Evolutionary conservation across 192 early-diverging fungal species (phyloP).

Genomic region (Rhizoclosmatium sp.): DNA sequence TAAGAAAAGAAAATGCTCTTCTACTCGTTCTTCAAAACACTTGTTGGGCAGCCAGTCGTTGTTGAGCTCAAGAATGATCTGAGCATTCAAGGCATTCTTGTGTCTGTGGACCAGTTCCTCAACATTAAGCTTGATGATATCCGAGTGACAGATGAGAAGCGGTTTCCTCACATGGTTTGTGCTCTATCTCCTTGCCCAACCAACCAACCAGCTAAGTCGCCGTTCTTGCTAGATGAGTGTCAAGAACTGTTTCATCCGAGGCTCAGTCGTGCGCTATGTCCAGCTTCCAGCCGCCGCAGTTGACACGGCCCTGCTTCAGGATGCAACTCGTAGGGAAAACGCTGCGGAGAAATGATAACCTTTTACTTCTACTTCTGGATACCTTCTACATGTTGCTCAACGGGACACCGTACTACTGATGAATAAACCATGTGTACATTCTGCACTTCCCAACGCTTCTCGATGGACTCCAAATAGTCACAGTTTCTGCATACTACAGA

Average conservation of each 20-base stretch:
- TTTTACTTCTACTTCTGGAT: neutral
- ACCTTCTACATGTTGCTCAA: neutral
- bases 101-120: slow-evolving; percentile 99
- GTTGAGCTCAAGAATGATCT: slow-evolving; percentile 99
- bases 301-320: slow-evolving; percentile 95
- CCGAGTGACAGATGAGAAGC: slow-evolving; percentile 77
- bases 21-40: slow-evolving; percentile 99
- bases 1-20: slow-evolving; percentile 75
- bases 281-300: slow-evolving; percentile 86
- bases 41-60: slow-evolving; percentile 93
- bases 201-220: neutral
- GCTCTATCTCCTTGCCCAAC: neutral
- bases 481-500: no score
- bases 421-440: neutral
- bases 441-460: no score
- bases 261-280: slow-evolving; percentile 98
- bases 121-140: slow-evolving; percentile 99
- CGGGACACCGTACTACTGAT: neutral
- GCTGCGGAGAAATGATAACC: slow-evolving; percentile 49
- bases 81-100: slow-evolving; percentile 87
- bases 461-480: no score
- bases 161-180: slow-evolving; percentile 95
- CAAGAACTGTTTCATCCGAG: slow-evolving; percentile 99
- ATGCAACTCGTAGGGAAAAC: slow-evolving; percentile 93
- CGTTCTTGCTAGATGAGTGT: slow-evolving; percentile 75